Conservation (phyloP, 371 early-diverging fungal genomes). For the Mortierella sp. region DNA sequence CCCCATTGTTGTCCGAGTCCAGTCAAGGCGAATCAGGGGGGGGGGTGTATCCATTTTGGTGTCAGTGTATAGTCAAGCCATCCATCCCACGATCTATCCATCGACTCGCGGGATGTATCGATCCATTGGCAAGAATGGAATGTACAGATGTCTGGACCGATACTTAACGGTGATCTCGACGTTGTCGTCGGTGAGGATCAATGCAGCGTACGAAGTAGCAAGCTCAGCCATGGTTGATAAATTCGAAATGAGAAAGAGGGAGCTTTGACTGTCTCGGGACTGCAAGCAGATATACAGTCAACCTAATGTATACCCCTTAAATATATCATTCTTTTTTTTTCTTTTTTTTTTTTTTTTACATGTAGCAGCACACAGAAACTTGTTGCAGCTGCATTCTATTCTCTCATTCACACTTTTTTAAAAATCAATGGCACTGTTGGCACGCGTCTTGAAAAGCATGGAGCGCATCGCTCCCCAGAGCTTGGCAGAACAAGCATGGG, state of each 20-base stretch:
- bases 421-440: constrained; percentile 69
- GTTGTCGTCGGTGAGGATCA: constrained; percentile 98
- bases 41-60: neutral
- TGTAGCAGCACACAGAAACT: neutral
- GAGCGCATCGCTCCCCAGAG: constrained; percentile 90
- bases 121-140: neutral
- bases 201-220: constrained; percentile 96
- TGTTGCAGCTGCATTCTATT: neutral
- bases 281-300: constrained; percentile 4
- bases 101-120: neutral
- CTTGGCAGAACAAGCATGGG: constrained; percentile 94
- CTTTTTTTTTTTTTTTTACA: no score
- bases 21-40: neutral
- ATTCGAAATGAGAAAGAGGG: constrained; percentile 44
- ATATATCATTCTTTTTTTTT: neutral
- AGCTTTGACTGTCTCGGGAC: constrained; percentile 7
- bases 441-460: constrained; percentile 64
- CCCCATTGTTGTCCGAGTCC: neutral
- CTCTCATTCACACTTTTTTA: neutral
- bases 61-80: constrained; percentile 16
- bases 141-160: constrained; percentile 17
- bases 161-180: constrained; percentile 94
- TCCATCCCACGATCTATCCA: constrained; percentile 40
- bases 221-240: constrained; percentile 72
- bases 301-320: constrained; percentile 5